phyloP scores from a whole-genome alignment of 2,329 filamentous ascomycete species.

The Epichloe hybrida region DNA sequence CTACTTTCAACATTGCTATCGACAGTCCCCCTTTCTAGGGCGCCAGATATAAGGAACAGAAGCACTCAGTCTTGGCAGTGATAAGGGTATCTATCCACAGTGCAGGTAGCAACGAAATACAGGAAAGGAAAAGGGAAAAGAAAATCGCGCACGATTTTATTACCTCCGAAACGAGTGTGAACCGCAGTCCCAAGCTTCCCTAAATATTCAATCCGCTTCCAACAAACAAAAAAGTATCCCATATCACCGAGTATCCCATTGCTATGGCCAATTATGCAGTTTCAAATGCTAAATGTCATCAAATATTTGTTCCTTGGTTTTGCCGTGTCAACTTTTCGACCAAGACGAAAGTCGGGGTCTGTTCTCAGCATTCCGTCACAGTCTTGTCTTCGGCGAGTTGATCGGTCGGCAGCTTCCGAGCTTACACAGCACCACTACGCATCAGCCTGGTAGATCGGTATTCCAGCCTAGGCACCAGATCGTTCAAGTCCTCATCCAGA shows the following conservation, averaged over 20 bases:
- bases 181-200: not conserved
- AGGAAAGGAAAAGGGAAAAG: not conserved
- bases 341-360: too few species aligned
- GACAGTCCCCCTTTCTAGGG: too few species aligned
- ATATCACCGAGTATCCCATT: not conserved
- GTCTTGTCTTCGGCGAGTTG: not conserved
- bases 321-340: not conserved
- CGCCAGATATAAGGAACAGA: too few species aligned
- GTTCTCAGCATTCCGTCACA: not conserved
- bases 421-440: slow-evolving; percentile 16
- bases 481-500: slow-evolving; percentile 28
- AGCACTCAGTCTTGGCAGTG: too few species aligned
- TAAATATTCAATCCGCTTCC: not conserved
- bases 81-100: slow-evolving; percentile 3
- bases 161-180: not conserved
- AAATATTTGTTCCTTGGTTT: not conserved
- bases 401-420: not conserved
- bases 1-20: too few species aligned
- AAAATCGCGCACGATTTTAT: not conserved
- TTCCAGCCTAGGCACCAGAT: slow-evolving; percentile 23
- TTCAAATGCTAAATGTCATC: not conserved
- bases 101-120: not conserved
- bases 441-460: slow-evolving; percentile 29
- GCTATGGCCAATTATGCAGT: not conserved
- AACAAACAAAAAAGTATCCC: not conserved